Base-by-base conservation (phyloP, 495 filamentous ascomycete species). In the Cetradonia linearis region DNA sequence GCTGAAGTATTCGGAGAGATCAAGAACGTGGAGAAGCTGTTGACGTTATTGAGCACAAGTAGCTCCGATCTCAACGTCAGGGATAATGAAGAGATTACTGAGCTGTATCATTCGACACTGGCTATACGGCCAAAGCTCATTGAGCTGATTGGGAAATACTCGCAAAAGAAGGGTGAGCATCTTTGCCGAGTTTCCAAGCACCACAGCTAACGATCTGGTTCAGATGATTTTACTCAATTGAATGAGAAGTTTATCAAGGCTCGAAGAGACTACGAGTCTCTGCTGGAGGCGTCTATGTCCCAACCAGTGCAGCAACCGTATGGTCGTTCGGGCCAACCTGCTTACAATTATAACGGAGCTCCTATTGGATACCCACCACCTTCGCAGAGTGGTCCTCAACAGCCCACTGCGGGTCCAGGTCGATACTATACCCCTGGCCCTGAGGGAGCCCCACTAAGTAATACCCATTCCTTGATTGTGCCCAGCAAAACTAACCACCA, bases 171-270 rank as follows among this genome's bases (percentile, higher is more conserved):
- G 74, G 93, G 91, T 93, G 77, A 38, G 52, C 52, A 6, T 20
- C n/a, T n/a, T n/a, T n/a, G n/a, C n/a, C n/a, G n/a, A n/a, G n/a
- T n/a, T n/a, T n/a, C n/a, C n/a, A n/a, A n/a, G n/a, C n/a, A 11
- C 14, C n/a, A 30, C 7, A 10, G 60, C 52, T 68, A 28, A 69
- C 48, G 47, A 7, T 38, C 3, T 13, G 27, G 50, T 61, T 25
- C 62, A 96, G 91, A 98, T 73, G 93, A 98, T 68, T 96, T 98
- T 69, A 95, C 92, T 3, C 90, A 95, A 67, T 80, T 98, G 46
- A 98, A 98, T 69, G 93, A 98, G 67, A 97, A 97, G 71, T 98
- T 98, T 72, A 97, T 98, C 77, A 98, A 98, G 73, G 93, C 93
- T 13, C 84, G 93, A 60, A 82, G 92, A 65, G 93, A 97, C 70